phyloP scores from a whole-genome alignment of 805 yeast species.

The Kazachstania taianensis region DNA sequence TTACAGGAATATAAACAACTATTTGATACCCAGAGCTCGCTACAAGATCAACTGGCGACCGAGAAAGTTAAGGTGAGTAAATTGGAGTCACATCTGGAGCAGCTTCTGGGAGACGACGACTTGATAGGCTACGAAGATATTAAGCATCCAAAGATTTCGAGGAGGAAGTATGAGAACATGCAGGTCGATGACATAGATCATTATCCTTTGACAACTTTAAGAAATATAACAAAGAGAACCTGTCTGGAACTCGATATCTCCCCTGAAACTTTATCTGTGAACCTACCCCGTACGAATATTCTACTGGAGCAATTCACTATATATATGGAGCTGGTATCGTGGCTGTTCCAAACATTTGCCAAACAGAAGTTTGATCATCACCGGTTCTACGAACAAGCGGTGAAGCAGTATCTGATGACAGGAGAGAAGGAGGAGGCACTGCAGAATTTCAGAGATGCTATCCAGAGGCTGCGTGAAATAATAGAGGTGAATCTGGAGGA shows the following conservation, averaged over 20 bases:
- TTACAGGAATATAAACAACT: background rate
- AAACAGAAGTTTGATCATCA: slow-evolving; percentile 1
- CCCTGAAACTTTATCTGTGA: background rate
- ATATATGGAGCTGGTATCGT: background rate
- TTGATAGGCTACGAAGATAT: slow-evolving; percentile 3
- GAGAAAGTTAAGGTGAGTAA: background rate
- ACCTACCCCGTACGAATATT: background rate
- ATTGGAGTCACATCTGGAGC: background rate
- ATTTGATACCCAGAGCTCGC: background rate
- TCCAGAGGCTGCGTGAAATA: slow-evolving; percentile 1
- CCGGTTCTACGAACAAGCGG: slow-evolving; percentile 1
- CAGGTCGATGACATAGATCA: slow-evolving; percentile 21
- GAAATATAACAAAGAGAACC: slow-evolving; percentile 25
- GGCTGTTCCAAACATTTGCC: background rate
- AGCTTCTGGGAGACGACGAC: background rate
- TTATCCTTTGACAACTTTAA: slow-evolving; percentile 24
- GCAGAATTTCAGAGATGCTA: background rate
- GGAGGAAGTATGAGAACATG: slow-evolving; percentile 1
- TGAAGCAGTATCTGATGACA: slow-evolving; percentile 3
- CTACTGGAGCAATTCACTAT: background rate
- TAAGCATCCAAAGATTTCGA: slow-evolving; percentile 1
- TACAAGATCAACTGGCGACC: background rate
- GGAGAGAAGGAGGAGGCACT: background rate
- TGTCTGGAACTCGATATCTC: background rate
- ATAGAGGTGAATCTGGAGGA: background rate